phyloP scores from a whole-genome alignment of 768 basidiomycete genomes.

The Clitopilus passeckerianus region DNA sequence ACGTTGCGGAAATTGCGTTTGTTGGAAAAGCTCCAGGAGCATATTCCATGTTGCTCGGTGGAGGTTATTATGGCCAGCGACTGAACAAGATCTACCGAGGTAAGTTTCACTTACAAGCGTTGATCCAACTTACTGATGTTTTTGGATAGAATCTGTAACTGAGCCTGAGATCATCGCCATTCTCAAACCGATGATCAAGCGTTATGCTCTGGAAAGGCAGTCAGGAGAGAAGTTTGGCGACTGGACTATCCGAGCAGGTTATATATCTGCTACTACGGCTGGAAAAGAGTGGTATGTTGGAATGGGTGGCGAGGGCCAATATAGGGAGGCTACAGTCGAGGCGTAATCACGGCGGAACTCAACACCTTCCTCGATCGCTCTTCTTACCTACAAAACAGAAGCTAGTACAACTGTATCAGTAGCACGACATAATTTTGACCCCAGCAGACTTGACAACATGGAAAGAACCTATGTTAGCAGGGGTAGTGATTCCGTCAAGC shows the following conservation, averaged over 20 bases:
- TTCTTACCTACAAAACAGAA: too few species aligned
- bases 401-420: too few species aligned
- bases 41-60: constrained; percentile 94
- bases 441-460: too few species aligned
- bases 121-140: neutral
- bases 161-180: constrained; percentile 92
- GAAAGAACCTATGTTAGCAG: too few species aligned
- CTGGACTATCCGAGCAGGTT: constrained; percentile 88
- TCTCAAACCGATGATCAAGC: constrained; percentile 89
- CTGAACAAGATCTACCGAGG: constrained; percentile 95
- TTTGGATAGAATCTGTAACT: constrained; percentile 64
- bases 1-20: constrained; percentile 93
- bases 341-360: neutral
- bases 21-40: constrained; percentile 93
- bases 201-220: constrained; percentile 80
- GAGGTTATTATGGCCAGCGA: constrained; percentile 91
- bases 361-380: too few species aligned
- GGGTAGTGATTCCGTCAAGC: too few species aligned
- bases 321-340: constrained; percentile 26
- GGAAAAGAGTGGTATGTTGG: constrained; percentile 87
- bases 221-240: constrained; percentile 95
- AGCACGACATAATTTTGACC: too few species aligned
- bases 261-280: constrained; percentile 79
- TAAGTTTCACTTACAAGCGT: constrained; percentile 19
- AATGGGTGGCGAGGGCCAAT: constrained; percentile 72